Evolutionary conservation across 2,329 filamentous ascomycete species (phyloP).

Genomic region (Colletotrichum siamense): DNA sequence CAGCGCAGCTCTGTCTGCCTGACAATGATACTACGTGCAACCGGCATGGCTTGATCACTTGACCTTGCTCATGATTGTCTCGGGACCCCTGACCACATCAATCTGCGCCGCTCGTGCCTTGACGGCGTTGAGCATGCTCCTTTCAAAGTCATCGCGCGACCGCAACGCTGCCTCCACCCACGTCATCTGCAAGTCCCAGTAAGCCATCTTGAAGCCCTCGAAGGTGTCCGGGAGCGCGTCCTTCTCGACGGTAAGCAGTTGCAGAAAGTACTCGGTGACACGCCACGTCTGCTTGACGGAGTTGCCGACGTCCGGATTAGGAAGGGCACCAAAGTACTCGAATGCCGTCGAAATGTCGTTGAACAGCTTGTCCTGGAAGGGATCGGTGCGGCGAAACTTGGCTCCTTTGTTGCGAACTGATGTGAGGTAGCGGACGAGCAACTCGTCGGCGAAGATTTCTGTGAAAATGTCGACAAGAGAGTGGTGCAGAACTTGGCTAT

Average conservation of each 20-base stretch:
- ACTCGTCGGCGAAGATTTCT: constrained; percentile 90
- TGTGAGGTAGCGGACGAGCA: constrained; percentile 84
- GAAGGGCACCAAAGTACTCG: constrained; percentile 80
- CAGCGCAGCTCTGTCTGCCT: background rate
- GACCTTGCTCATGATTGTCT: constrained; percentile 95
- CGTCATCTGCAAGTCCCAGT: constrained; percentile 92
- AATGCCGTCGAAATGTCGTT: constrained; percentile 92
- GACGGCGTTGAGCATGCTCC: constrained; percentile 84
- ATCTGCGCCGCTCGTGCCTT: constrained; percentile 90
- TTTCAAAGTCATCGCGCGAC: constrained; percentile 90
- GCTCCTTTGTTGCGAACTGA: constrained; percentile 88
- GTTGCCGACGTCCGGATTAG: constrained; percentile 71
- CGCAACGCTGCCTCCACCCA: constrained; percentile 96
- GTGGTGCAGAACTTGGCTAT: constrained; percentile 82
- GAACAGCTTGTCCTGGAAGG: constrained; percentile 91
- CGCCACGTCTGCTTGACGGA: constrained; percentile 92
- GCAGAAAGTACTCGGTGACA: constrained; percentile 83
- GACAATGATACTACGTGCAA: background rate
- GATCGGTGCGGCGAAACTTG: constrained; percentile 85
- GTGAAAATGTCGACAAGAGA: constrained; percentile 90
- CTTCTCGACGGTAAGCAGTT: constrained; percentile 79
- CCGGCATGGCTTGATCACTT: constrained; percentile 56
- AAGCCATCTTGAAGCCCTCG: constrained; percentile 80
- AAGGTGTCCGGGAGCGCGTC: constrained; percentile 78
- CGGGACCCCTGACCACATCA: constrained; percentile 77